Evolutionary conservation across 2,329 filamentous ascomycete genomes (phyloP), one percentile per base, ranked within the genome.

Genomic region (Tricladium varicosporioides): DNA sequence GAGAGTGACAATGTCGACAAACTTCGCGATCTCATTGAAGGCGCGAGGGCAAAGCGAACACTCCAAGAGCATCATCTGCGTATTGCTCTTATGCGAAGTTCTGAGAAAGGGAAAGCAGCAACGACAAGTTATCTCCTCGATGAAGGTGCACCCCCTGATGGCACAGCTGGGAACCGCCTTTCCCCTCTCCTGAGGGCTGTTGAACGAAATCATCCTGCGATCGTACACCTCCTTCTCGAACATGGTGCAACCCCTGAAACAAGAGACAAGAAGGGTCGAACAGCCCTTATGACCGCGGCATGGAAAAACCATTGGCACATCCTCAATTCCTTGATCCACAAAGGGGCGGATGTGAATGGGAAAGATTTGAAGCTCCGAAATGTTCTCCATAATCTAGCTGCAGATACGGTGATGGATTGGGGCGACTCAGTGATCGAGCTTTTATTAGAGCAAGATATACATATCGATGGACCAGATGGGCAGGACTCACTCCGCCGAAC

Each of bases 281-380:
- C 60, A 8, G 59, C 62, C 0, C 48, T 68, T n/a, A 67, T 66
- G 63, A 65, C 60, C 14, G 65, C 63, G 10, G 65, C 64, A n/a
- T 66, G 64, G 65, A 59, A 59, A 43, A 64, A 65, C 46, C 62
- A 63, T 27, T 65, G 56, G 56, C 60, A 67, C 51, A 60, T 65
- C 13, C 55, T 66, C 13, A 59, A 63, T 15, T 53, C 55, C 18
- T 42, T 69, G 32, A 58, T 68, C 10, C 51, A 54, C n/a, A 60
- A 58, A 22, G 65, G 66, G 1, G 64, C 64, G 1, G 56, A 68
- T 48, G 45, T 64, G 10, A 66, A 67, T 51, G 63, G 55, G 27
- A 63, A 63, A 32, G 65, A 67, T 32, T 27, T 50, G 3, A 33
- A 54, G 47, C 59, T 58, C 11, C 55, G 64, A 36, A 68, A 65